Conservation (phyloP, 768 basidiomycete genomes). For the Rhizopogon vulgaris region DNA sequence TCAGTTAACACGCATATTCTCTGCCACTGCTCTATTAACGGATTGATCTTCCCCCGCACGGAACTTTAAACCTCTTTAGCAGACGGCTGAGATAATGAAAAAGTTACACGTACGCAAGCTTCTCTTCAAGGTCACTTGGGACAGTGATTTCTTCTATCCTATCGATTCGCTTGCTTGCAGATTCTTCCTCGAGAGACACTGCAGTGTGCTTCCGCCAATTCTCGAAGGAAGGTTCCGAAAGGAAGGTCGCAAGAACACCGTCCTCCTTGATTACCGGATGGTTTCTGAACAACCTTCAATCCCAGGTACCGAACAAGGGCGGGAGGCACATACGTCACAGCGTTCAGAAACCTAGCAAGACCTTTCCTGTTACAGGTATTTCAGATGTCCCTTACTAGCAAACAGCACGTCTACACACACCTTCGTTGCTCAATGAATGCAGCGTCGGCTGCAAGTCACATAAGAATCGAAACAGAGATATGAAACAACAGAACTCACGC, state of each 20-base stretch:
- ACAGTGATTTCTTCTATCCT: slow-evolving; percentile 86
- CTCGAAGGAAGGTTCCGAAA: slow-evolving; percentile 81
- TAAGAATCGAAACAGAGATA: slow-evolving; percentile 2
- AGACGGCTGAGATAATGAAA: background rate
- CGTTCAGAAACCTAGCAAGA: slow-evolving; percentile 72
- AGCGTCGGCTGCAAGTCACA: slow-evolving; percentile 59
- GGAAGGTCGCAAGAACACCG: slow-evolving; percentile 72
- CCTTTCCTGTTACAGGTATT: slow-evolving; percentile 52
- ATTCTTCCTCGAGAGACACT: slow-evolving; percentile 85
- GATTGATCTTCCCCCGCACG: slow-evolving; percentile 68
- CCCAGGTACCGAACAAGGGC: background rate
- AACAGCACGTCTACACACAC: slow-evolving; percentile 28
- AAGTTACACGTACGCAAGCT: slow-evolving; percentile 54
- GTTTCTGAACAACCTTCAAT: slow-evolving; percentile 46
- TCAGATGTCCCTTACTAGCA: slow-evolving; percentile 3
- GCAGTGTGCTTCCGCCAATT: slow-evolving; percentile 76
- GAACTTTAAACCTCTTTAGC: slow-evolving; percentile 37
- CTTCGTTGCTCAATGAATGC: slow-evolving; percentile 88
- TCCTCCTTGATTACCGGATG: slow-evolving; percentile 91
- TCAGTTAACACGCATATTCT: slow-evolving; percentile 83
- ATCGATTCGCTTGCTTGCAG: slow-evolving; percentile 70
- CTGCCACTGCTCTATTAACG: slow-evolving; percentile 88
- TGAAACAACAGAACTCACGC: slow-evolving; percentile 43
- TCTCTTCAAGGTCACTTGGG: slow-evolving; percentile 88
- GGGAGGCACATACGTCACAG: slow-evolving; percentile 53